Conservation (phyloP, 148 eudicot species). For the Persicaria maculosa region DNA sequence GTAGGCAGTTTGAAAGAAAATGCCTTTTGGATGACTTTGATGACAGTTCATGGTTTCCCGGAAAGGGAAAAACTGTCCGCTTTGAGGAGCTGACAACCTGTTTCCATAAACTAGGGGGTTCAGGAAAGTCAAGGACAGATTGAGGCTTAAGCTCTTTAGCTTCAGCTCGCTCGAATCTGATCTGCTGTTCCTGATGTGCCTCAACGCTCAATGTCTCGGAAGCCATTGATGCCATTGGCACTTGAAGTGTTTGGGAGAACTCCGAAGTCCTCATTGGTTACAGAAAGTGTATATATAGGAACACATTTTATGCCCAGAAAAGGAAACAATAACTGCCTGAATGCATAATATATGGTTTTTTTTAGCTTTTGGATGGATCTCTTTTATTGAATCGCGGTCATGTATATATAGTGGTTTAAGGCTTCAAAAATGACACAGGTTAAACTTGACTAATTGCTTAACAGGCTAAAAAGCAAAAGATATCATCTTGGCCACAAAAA, state of each 20-base stretch:
- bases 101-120: conserved; percentile 30
- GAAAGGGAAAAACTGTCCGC: conserved; percentile 17
- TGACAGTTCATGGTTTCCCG: background rate
- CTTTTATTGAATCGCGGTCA: background rate
- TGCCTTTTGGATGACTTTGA: conserved; percentile 20
- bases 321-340: background rate
- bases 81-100: conserved; percentile 25
- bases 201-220: background rate
- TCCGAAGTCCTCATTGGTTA: background rate
- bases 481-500: background rate
- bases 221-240: conserved; percentile 9
- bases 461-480: background rate
- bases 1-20: background rate
- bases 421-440: background rate
- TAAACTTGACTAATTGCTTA: background rate
- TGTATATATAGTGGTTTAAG: background rate
- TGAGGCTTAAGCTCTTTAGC: conserved; percentile 8
- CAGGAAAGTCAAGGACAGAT: conserved; percentile 28
- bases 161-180: background rate
- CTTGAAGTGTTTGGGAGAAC: conserved; percentile 12
- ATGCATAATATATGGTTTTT: background rate
- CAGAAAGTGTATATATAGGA: background rate
- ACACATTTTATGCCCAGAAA: background rate
- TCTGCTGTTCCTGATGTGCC: conserved; percentile 2
- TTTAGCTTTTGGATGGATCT: background rate